These are phyloP conservation scores for Pseudogymnoascus sp. DNA, from an alignment of 2,329 filamentous ascomycete genomes.

Conservation along the genomic window DNA sequence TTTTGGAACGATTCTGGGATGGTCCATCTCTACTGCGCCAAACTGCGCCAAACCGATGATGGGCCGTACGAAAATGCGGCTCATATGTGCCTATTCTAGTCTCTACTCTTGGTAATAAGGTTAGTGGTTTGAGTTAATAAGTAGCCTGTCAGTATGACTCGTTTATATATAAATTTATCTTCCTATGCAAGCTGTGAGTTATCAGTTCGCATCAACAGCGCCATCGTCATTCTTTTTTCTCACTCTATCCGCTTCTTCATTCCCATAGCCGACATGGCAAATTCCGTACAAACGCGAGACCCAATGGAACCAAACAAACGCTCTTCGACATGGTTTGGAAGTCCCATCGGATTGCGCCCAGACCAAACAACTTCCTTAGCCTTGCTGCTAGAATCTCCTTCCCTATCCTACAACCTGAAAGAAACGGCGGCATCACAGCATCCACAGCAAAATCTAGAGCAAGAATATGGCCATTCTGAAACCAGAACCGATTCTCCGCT, in stretches of 20 bases:
- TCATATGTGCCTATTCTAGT: neutral
- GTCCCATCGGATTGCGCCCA: neutral
- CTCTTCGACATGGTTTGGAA: neutral
- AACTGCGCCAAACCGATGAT: neutral
- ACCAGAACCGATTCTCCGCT: neutral
- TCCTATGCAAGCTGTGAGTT: neutral
- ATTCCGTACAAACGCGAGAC: neutral
- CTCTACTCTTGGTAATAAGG: neutral
- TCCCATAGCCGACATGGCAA: neutral
- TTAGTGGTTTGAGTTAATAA: neutral
- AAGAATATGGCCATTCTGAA: neutral
- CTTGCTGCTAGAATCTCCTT: neutral
- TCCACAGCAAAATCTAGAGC: neutral
- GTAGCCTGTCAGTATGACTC: neutral
- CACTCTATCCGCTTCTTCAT: neutral
- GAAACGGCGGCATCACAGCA: neutral
- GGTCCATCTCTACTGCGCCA: neutral
- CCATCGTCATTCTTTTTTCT: neutral
- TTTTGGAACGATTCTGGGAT: neutral
- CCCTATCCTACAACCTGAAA: neutral
- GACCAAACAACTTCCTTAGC: neutral
- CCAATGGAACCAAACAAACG: neutral
- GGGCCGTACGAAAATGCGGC: neutral
- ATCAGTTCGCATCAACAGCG: neutral
- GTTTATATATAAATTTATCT: neutral